Evolutionary conservation across 331 rosid genomes (phyloP).

Genomic region (Pyrus hybrid): DNA sequence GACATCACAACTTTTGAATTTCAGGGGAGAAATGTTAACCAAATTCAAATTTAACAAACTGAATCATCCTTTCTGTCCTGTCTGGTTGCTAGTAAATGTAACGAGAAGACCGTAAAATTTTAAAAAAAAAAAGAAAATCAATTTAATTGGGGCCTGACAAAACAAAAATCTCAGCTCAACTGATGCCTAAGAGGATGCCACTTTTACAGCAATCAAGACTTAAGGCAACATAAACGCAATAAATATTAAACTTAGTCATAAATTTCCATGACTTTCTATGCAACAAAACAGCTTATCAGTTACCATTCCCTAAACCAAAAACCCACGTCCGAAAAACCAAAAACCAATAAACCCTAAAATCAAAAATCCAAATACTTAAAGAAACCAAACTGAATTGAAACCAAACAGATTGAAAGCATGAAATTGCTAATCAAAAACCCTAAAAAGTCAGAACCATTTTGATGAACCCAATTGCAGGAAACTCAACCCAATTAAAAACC

Average conservation of each 20-base stretch:
- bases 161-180: slow-evolving; percentile 11
- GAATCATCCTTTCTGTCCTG: not conserved
- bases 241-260: not conserved
- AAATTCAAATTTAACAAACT: not conserved
- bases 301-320: slow-evolving; percentile 11
- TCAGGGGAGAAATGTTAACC: not conserved
- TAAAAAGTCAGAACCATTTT: slow-evolving; percentile 22
- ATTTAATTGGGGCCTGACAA: slow-evolving; percentile 5
- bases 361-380: not conserved
- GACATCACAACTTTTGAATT: not conserved
- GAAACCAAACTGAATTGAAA: slow-evolving; percentile 5
- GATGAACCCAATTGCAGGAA: slow-evolving; percentile 23
- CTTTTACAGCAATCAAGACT: not conserved
- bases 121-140: not conserved
- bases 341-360: slow-evolving; percentile 32
- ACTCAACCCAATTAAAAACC: slow-evolving; percentile 7
- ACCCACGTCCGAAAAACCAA: slow-evolving; percentile 15
- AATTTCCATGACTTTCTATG: slow-evolving; percentile 3
- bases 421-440: slow-evolving; percentile 18
- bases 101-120: not conserved
- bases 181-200: not conserved
- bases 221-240: not conserved
- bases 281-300: slow-evolving; percentile 21
- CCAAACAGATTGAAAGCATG: slow-evolving; percentile 16
- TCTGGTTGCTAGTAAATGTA: not conserved